Base-by-base conservation (phyloP, 2,329 filamentous ascomycete species). In the Epichloe aotearoae region DNA sequence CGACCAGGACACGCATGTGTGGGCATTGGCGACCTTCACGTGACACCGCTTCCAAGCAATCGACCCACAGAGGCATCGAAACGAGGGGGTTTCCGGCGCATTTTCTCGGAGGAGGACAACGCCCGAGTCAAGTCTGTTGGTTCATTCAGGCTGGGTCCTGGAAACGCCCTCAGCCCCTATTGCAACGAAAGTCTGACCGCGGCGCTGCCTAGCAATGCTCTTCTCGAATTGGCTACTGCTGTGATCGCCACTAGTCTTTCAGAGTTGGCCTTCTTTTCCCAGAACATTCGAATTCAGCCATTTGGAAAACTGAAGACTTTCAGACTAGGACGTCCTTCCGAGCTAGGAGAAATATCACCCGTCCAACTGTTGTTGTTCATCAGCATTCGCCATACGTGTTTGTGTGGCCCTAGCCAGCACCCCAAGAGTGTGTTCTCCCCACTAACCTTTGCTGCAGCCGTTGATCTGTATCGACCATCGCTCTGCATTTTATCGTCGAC, bases 31-130 rank as follows among this genome's bases (percentile, higher is more conserved):
- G 59, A 60, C 46, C 65, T 69, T 47, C 62, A 67, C 51, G 53
- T 57, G 19, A 5, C 65, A 19, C 64, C 66, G 19, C 55, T 59
- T n/a, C 60, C 62, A 8, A 68, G 65, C 44, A 50, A 53, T 30
- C 62, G 59, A 15, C 50, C 60, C 15, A 67, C 63, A 8, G 46
- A 65, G 10, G 56, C 60, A 1, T 43, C 56, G 12, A 46, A 59
- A 23, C 55, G 57, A 17, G 20, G 48, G 17, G 36, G 1, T 12
- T 19, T 6, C 11, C 14, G 19, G 8, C 6, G 11, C 23, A 3
- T 11, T 33, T 34, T 26, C 6, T 15, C n/a, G 3, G 53, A 58
- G 10, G 50, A 53, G 8, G 48, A 51, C 12, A 50, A 46, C 7
- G 15, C 43, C 48, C 14, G 26, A 14, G 57, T 17, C 11, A 6